Evolutionary conservation across 1,139 yeast species (phyloP), one percentile per base, ranked within the genome.

Genomic region (Hansenula lynferdii): DNA sequence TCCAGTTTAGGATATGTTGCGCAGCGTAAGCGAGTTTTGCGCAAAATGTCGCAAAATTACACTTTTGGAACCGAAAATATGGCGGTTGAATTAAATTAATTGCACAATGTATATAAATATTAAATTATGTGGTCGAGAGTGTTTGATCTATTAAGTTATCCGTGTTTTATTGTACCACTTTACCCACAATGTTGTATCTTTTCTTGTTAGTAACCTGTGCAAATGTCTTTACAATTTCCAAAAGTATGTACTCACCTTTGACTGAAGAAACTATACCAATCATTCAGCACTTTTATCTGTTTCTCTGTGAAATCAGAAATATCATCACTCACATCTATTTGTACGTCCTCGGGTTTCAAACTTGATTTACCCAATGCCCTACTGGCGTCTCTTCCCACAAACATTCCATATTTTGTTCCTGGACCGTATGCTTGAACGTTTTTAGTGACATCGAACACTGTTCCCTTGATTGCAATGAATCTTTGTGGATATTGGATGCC

Each of bases 361-460:
- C 77, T 69, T 39, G 72, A 77, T 57, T 65, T 75, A 16, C 74
- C 85, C 40, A 87, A 64, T 3, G 89, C 80, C 42, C 94, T 62
- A 17, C 86, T 78, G 14, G 85, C 84, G 48, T 87, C 96, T 49
- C 75, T 78, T 3, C 90, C 96, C 7, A 81, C 85, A 37, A 87
- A 70, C 26, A 70, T 75, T 51, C 79, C 79, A 61, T 87, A 87
- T 22, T 82, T 77, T 47, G 78, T 75, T 0, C 87, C 92, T 1
- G 82, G 82, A 0, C 94, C 95, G 53, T 87, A 87, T 34, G 78
- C 80, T 17, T 72, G 75, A 14, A 58, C 50, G 53, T 85, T 86
- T 30, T 66, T 56, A 0, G 85, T 72, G 6, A 87, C 96, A 54
- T 87, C 96, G 54, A 84, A 87, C 11, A 87, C 75, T 3, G 69